These are phyloP conservation scores for Noccaea caerulescens DNA, from an alignment of 345 rosid species.

Conservation along the genomic window DNA sequence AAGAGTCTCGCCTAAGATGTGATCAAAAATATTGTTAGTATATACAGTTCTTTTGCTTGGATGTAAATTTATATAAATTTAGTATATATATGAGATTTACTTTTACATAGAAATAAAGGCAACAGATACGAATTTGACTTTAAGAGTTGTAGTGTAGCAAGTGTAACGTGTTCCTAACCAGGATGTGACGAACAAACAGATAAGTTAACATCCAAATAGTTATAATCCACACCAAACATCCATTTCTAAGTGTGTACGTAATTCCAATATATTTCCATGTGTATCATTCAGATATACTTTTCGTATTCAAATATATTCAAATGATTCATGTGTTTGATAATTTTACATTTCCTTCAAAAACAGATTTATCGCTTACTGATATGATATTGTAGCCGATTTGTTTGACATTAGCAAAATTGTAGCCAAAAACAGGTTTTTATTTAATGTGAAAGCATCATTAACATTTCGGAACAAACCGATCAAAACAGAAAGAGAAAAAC, in stretches of 20 bases:
- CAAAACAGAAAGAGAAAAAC: not conserved
- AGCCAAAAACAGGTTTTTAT: not conserved
- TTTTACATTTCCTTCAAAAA: not conserved
- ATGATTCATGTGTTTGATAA: constrained; percentile 3
- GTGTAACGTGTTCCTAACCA: constrained; percentile 41
- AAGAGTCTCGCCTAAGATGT: constrained; percentile 81
- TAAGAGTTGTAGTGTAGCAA: constrained; percentile 6
- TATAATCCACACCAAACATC: constrained; percentile 27
- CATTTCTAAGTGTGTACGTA: constrained; percentile 43
- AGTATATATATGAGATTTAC: not conserved
- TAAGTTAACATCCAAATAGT: not conserved
- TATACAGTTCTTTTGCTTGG: not conserved
- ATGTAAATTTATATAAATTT: not conserved
- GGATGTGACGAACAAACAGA: constrained; percentile 13
- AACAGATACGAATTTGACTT: constrained; percentile 35
- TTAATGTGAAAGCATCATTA: not conserved
- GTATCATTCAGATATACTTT: not conserved
- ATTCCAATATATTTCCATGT: constrained; percentile 14
- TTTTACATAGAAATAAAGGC: constrained; percentile 22
- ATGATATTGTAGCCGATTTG: constrained; percentile 16
- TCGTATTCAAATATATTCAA: not conserved
- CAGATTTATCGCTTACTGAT: not conserved
- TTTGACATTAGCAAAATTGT: constrained; percentile 1
- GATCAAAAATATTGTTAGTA: constrained; percentile 14
- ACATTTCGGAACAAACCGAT: not conserved